Evolutionary conservation across 345 rosid genomes (phyloP).

Genomic region (Linum usitatissimum): DNA sequence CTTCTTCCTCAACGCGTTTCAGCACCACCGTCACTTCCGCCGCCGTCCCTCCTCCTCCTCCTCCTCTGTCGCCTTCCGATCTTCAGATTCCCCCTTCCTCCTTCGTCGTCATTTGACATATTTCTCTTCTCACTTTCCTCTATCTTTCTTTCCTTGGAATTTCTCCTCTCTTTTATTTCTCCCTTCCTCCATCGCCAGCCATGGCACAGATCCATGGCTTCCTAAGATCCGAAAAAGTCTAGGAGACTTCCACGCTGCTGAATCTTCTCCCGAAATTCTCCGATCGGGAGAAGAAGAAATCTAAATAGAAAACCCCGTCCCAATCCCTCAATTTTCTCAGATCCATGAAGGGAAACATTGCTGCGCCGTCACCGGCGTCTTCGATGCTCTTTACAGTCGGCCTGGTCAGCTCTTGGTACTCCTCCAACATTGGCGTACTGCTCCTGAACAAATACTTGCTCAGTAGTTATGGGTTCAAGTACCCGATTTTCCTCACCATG

Average conservation of each 20-base stretch:
- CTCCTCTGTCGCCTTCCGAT: not conserved
- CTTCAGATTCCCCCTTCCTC: not conserved
- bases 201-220: constrained; percentile 21
- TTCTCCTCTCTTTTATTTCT: not conserved
- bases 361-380: constrained; percentile 15
- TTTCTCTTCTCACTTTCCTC: not conserved
- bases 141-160: not conserved
- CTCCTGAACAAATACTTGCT: constrained; percentile 84
- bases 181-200: constrained; percentile 2
- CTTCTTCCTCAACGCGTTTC: too few relatives aligned
- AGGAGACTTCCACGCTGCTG: constrained; percentile 5
- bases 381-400: constrained; percentile 70
- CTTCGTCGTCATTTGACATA: too few relatives aligned
- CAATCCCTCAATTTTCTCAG: constrained; percentile 1
- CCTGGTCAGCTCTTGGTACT: constrained; percentile 78
- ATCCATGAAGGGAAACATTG: not conserved
- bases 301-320: not conserved
- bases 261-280: constrained; percentile 1
- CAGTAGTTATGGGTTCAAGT: constrained; percentile 94
- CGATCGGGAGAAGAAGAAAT: not conserved
- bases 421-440: constrained; percentile 91
- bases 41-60: constrained; percentile 1
- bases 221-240: not conserved
- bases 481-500: constrained; percentile 97
- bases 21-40: not conserved